Base-by-base conservation (phyloP, 2,329 filamentous ascomycete species). In the Fusarium praegraminearum region DNA sequence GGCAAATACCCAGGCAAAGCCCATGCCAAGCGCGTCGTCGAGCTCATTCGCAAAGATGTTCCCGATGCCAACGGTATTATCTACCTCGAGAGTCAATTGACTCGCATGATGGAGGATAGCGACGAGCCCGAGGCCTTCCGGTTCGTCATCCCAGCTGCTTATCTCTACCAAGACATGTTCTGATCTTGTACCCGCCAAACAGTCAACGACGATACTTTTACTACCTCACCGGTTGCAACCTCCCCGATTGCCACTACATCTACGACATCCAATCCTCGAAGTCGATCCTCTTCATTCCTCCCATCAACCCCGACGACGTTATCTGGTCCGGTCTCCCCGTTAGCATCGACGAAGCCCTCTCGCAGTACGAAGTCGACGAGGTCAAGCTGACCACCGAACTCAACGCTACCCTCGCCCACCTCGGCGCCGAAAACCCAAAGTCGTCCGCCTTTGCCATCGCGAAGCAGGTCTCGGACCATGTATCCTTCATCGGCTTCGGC, bases 271-370 rank as follows among this genome's bases (percentile, higher is more conserved):
- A 87, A 46, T 85, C 88, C 49, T 86, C 89, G 70, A 89, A 89
- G 73, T 87, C 94, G 41, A 97, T 91, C 4, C 89, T 99, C 50
- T 99, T 94, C 82, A 95, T 99, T 74, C 95, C 96, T 3, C 92
- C 94, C 18, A 87, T 94, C 74, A 90, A 97, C 73, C 88, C 93
- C n/a, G 92, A 96, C 44, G 90, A 90, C 57, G 94, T 98, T 62
- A 93, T 98, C 76, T 99, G 95, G 95, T 92, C 91, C 30, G 96
- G 96, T 15, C 86, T 98, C 18, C 96, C 95, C 1, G 83, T 97
- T 65, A 92, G 90, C 36, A 82, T 86, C 35, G 86, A 91, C 43
- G 91, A 98, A 76, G 95, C 95, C 9, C 82, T 91, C 65, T 81
- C 87, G 49, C 86, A 87, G 69, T 98, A 93, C 81, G 93, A 97